Evolutionary conservation across 2,329 filamentous ascomycete genomes (phyloP).

Genomic region (Scopulariopsis brevicaulis): DNA sequence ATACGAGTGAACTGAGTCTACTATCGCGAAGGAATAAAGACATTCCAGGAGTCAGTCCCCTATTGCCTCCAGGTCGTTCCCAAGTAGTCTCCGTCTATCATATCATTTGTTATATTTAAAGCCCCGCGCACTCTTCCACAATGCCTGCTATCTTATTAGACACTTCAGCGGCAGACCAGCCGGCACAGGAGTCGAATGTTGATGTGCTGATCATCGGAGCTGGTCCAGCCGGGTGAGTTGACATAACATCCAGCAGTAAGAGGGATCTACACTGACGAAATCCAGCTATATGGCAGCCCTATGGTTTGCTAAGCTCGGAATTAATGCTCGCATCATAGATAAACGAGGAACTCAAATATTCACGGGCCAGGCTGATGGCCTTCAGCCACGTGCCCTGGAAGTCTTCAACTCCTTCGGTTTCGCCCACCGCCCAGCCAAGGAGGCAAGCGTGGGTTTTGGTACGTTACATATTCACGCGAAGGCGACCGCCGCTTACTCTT

Average conservation of each 20-base stretch:
- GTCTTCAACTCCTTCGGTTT: constrained; percentile 66
- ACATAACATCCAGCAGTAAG: neutral
- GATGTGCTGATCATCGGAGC: constrained; percentile 31
- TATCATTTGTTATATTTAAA: no score
- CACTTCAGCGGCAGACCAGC: neutral
- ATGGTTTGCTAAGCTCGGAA: constrained; percentile 27
- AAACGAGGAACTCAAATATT: constrained; percentile 25
- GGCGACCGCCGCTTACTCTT: no score
- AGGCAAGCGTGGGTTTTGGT: constrained; percentile 33
- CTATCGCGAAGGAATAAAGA: no score
- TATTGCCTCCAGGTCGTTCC: no score
- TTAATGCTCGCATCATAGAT: constrained; percentile 31
- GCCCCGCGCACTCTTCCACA: neutral
- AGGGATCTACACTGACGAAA: neutral
- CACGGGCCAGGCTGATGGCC: constrained; percentile 28
- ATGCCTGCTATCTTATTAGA: neutral
- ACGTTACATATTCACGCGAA: constrained; percentile 27
- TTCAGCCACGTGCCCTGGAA: constrained; percentile 56
- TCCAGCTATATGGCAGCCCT: constrained; percentile 26
- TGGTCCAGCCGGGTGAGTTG: constrained; percentile 21
- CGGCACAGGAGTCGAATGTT: constrained; percentile 8
- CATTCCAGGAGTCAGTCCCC: no score
- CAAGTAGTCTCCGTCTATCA: no score
- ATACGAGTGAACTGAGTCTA: no score
- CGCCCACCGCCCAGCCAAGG: constrained; percentile 50